Conservation (phyloP, 352 stramenopile genomes). For the Aphanomyces stellatus region DNA sequence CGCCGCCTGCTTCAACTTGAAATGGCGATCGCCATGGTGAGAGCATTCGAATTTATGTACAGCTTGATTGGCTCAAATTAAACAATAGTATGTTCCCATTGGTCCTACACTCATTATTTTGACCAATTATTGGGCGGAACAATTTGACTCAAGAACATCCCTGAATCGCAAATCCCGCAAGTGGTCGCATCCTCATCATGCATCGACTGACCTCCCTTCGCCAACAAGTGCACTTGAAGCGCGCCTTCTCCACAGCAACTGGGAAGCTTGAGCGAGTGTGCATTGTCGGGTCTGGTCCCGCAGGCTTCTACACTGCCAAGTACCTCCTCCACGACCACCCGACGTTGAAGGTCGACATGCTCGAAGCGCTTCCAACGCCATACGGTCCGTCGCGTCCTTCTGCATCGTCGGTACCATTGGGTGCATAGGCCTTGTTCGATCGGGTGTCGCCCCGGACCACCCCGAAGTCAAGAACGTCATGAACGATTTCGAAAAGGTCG, state of each 20-base stretch:
- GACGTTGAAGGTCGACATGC: conserved; percentile 75
- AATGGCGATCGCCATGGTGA: no score
- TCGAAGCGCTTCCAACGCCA: conserved; percentile 91
- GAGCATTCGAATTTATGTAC: no score
- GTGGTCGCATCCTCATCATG: no score
- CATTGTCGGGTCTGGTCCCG: conserved; percentile 85
- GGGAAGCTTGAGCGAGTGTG: conserved; percentile 47
- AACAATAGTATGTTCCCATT: no score
- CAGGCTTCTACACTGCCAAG: conserved; percentile 92
- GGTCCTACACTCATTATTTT: no score
- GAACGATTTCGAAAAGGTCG: conserved; percentile 93
- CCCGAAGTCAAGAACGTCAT: conserved; percentile 98
- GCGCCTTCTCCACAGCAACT: not conserved
- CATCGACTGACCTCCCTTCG: no score
- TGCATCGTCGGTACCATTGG: not conserved
- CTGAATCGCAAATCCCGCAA: no score
- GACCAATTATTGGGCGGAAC: no score
- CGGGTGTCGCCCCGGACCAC: conserved; percentile 96
- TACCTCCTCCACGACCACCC: conserved; percentile 86
- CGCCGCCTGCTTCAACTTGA: no score
- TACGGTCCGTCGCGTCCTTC: conserved; percentile 48
- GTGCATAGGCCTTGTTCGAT: conserved; percentile 87
- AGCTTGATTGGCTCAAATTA: no score
- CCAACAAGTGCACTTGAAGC: no score
- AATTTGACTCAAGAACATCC: no score